Evolutionary conservation across 768 basidiomycete genomes (phyloP), one percentile per base, ranked within the genome.

Genomic region (Mycena crocata): DNA sequence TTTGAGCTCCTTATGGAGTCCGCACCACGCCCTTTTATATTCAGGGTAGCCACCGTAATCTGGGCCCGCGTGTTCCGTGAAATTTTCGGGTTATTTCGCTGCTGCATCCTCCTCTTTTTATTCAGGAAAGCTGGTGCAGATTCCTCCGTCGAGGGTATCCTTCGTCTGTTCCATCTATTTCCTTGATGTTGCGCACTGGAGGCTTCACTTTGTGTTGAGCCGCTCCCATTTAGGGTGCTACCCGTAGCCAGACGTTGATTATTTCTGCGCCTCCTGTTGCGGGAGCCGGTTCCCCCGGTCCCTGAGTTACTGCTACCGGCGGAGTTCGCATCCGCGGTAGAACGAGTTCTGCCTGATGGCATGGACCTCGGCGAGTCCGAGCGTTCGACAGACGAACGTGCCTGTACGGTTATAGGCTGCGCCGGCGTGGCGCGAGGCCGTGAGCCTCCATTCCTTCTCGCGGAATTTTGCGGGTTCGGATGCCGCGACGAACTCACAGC

Each of bases 21-120:
- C 3, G 32, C 50, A 8, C 17, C 57, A 5, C 68, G 44, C 0
- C 73, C 74, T 28, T 66, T 71, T 17, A 72, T 66, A 23, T 74
- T 75, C 1, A 64, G 45, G 0, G 62, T 66, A 0, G 58, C 46
- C 8, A 69, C 4, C 17, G 51, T 37, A 0, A 73, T 5, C 6
- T 61, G 59, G 1, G 66, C 64, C 21, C 62, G 44, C 1, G 68
- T 66, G 3, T 62, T 62, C 19, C 37, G 30, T 1, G 56, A 5
- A 0, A 65, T 58, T n/a, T 55, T 40, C 1, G 46, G 45, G 39
- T 58, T 57, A 4, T 30, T 40, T 9, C 14, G 0, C 23, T 65
- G 63, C 28, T 65, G 64, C n/a, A 8, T 30, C 21, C 28, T n/a
- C 5, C 48, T 37, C 35, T 52, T 59, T 13, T 30, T 35, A 24